Base-by-base conservation (phyloP, 805 yeast species). In the Brettanomyces custersianus region DNA sequence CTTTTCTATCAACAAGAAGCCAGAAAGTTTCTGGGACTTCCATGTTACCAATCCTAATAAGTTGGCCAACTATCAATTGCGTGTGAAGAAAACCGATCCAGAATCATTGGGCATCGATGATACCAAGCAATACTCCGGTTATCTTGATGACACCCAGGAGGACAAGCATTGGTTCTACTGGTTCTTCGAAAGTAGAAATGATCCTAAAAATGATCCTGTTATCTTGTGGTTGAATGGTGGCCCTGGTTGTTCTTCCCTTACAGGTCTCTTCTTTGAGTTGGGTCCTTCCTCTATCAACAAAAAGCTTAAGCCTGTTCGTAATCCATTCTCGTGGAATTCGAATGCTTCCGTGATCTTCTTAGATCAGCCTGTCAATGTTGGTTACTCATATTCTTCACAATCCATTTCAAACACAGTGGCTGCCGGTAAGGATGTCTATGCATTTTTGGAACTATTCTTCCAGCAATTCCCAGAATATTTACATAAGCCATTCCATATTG, bases 331-430 rank as follows among this genome's bases (percentile, higher is more conserved):
- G 2, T 90, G 97, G 97, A 90, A 88, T 60, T 65, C 69, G 47
- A 84, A 87, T 52, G 96, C 97, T 16, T 75, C 88, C 21, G 85
- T 90, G 17, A 80, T 90, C 43, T 90, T 81, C 64, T 69, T 90
- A 41, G 97, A 90, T 57, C 96, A 90, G 60, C 97, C 97, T 4
- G 83, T 88, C 30, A 83, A 83, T 36, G 95, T 84, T 23, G 97
- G 97, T 13, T 90, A 75, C 61, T 86, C 96, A 0, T 80, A 81
- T 57, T 84, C 94, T 18, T 69, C 77, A 10, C 57, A 57, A 25
- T 60, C 67, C 19, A 80, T 87, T 20, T 60, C 78, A 22, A 72
- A 73, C 48, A 80, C 95, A 4, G 76, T 73, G 34, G 77, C 87
- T 33, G 96, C 96, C 22, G 94, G 86, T 27, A 72, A 72, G 51